phyloP scores from a whole-genome alignment of 768 basidiomycete genomes.

The Termitomyces sp. region DNA sequence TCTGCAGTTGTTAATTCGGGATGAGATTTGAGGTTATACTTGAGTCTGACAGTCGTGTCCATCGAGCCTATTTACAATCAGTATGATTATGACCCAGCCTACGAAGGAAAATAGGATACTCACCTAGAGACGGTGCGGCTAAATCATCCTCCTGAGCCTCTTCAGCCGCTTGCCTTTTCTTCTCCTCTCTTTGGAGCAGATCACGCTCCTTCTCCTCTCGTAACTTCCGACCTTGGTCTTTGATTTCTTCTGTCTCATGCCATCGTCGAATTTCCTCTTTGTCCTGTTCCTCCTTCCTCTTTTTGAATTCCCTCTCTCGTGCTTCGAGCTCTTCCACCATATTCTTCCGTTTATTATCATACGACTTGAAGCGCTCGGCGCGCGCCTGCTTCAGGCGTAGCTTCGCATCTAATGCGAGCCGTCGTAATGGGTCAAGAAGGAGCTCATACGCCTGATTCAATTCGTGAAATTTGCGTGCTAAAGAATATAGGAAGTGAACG shows the following conservation, averaged over 20 bases:
- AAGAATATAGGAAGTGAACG: background rate
- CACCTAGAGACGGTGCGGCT: constrained; percentile 58
- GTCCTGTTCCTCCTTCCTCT: constrained; percentile 56
- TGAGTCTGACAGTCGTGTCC: constrained; percentile 74
- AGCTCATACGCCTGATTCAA: constrained; percentile 79
- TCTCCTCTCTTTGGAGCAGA: constrained; percentile 37
- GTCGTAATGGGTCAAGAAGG: constrained; percentile 73
- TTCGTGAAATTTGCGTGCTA: constrained; percentile 79
- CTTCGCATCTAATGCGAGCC: constrained; percentile 76
- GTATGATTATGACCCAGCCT: background rate
- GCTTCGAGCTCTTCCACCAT: constrained; percentile 77
- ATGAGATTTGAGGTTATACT: constrained; percentile 54
- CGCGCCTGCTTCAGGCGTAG: constrained; percentile 65
- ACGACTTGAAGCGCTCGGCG: constrained; percentile 62
- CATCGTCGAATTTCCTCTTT: constrained; percentile 48
- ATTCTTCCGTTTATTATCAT: constrained; percentile 67
- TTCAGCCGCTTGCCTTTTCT: constrained; percentile 25
- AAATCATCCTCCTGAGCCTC: constrained; percentile 31
- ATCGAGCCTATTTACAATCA: constrained; percentile 38
- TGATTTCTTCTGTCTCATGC: constrained; percentile 66
- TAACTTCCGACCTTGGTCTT: constrained; percentile 65
- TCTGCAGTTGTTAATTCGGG: constrained; percentile 50
- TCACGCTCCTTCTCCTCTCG: constrained; percentile 63
- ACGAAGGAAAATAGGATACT: constrained; percentile 10
- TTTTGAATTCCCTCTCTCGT: constrained; percentile 73